These are phyloP conservation scores for Phoenix dactylifera DNA, from an alignment of 176 grass and related monocot genomes.

Conservation along the genomic window DNA sequence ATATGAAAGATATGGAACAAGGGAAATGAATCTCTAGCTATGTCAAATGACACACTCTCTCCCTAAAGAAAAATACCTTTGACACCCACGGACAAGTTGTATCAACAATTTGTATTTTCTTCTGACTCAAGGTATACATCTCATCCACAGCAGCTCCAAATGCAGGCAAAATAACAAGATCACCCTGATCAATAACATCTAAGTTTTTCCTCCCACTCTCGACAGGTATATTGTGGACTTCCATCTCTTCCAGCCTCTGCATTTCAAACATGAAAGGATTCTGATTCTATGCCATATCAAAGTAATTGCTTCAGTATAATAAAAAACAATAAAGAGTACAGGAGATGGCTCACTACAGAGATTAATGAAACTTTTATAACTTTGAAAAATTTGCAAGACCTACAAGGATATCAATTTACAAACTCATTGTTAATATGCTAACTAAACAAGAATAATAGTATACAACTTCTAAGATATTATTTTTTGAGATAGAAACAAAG, in stretches of 20 bases:
- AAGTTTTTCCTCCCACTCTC: conserved; percentile 61
- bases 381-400: too few species aligned
- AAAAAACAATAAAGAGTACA: too few species aligned
- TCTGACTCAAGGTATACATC: conserved; percentile 89
- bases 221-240: conserved; percentile 55
- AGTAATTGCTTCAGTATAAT: too few species aligned
- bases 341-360: too few species aligned
- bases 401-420: too few species aligned
- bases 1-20: conserved; percentile 1
- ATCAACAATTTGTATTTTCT: conserved; percentile 96
- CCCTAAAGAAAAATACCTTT: conserved; percentile 32
- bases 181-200: conserved; percentile 52
- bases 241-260: conserved; percentile 86
- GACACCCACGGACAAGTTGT: conserved; percentile 99
- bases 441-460: too few species aligned
- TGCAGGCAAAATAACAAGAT: conserved; percentile 87
- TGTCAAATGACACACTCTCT: not conserved
- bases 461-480: too few species aligned
- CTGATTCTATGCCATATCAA: not conserved
- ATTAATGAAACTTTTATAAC: too few species aligned
- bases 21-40: not conserved
- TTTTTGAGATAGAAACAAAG: too few species aligned
- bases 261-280: conserved; percentile 1
- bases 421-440: too few species aligned
- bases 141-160: conserved; percentile 94